Conservation (phyloP, 2,329 filamentous ascomycete species). For the Pseudogymnoascus sp. region DNA sequence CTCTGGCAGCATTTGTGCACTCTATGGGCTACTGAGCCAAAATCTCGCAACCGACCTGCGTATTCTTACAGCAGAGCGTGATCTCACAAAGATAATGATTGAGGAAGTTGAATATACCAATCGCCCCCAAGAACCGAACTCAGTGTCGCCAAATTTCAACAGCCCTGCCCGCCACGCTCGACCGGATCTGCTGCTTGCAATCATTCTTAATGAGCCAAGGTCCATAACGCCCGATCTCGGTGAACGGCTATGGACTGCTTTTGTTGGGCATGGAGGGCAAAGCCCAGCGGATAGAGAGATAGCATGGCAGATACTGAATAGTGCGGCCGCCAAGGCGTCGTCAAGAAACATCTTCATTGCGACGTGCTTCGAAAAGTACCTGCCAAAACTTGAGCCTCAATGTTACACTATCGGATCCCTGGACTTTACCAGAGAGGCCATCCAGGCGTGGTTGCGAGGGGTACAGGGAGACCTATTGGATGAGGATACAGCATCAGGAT, state of each 20-base stretch:
- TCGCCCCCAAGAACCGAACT: slow-evolving; percentile 18
- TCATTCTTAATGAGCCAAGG: slow-evolving; percentile 56
- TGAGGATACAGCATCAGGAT: slow-evolving; percentile 45
- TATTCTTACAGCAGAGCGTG: slow-evolving; percentile 53
- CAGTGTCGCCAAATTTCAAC: slow-evolving; percentile 21
- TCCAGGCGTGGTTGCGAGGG: slow-evolving; percentile 43
- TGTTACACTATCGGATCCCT: slow-evolving; percentile 57
- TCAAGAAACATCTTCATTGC: slow-evolving; percentile 51
- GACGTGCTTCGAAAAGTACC: slow-evolving; percentile 47
- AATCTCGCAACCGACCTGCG: slow-evolving; percentile 46
- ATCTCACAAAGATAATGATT: slow-evolving; percentile 55
- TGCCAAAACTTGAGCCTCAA: slow-evolving; percentile 50
- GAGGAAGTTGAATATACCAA: slow-evolving; percentile 52
- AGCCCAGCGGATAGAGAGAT: slow-evolving; percentile 54
- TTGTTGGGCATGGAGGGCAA: slow-evolving; percentile 60
- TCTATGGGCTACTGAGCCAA: slow-evolving; percentile 44
- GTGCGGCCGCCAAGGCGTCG: slow-evolving; percentile 35
- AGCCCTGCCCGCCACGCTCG: slow-evolving; percentile 46
- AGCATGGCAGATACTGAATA: slow-evolving; percentile 63
- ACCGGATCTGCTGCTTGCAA: slow-evolving; percentile 49
- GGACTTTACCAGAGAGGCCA: slow-evolving; percentile 52
- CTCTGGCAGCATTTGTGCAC: slow-evolving; percentile 66
- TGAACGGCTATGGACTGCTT: slow-evolving; percentile 60
- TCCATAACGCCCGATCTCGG: slow-evolving; percentile 58
- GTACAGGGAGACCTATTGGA: slow-evolving; percentile 41